Percentiles rank a stretch among this genome's conserved stretches.
Evolutionary conservation across 23 red algal genomes (phyloP).

Genomic region (Cyanidioschyzon merolae): DNA sequence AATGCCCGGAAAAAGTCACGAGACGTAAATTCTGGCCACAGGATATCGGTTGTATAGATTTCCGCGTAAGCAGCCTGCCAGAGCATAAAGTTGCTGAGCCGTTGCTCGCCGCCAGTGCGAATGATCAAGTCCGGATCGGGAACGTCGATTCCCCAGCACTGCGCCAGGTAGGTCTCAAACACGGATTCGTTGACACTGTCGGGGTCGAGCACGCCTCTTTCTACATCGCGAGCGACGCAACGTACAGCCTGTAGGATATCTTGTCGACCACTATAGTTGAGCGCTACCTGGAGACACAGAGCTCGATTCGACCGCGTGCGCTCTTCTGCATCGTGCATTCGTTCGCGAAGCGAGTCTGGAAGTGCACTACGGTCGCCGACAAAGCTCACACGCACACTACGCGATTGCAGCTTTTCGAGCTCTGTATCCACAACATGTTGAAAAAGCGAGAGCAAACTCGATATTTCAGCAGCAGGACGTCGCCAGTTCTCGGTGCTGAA

Average conservation of each 20-base stretch:
- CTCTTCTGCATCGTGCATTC: slow-evolving; percentile 11
- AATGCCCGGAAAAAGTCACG: slow-evolving; percentile 7
- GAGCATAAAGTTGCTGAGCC: slow-evolving; percentile 30
- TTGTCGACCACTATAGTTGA: slow-evolving; percentile 27
- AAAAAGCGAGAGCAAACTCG: slow-evolving; percentile 7
- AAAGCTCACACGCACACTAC: slow-evolving; percentile 6
- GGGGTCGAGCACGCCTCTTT: background rate
- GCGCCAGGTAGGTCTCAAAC: slow-evolving; percentile 11
- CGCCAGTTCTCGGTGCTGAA: slow-evolving; percentile 29
- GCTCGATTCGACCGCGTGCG: background rate
- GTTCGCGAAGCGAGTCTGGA: background rate
- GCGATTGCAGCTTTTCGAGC: background rate
- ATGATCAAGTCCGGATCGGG: slow-evolving; percentile 26
- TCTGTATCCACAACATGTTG: background rate
- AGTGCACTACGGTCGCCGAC: slow-evolving; percentile 15
- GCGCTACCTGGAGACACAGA: slow-evolving; percentile 8
- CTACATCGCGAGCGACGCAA: background rate
- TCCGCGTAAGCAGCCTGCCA: slow-evolving; percentile 33
- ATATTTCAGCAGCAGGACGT: slow-evolving; percentile 10
- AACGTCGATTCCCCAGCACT: background rate
- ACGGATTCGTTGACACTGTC: slow-evolving; percentile 3
- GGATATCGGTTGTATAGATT: slow-evolving; percentile 18
- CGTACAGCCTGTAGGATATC: slow-evolving; percentile 2
- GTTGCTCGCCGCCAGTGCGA: slow-evolving; percentile 24
- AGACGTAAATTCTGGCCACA: slow-evolving; percentile 31